phyloP scores from a whole-genome alignment of 257 asterid species.

The Solanum neorickii region DNA sequence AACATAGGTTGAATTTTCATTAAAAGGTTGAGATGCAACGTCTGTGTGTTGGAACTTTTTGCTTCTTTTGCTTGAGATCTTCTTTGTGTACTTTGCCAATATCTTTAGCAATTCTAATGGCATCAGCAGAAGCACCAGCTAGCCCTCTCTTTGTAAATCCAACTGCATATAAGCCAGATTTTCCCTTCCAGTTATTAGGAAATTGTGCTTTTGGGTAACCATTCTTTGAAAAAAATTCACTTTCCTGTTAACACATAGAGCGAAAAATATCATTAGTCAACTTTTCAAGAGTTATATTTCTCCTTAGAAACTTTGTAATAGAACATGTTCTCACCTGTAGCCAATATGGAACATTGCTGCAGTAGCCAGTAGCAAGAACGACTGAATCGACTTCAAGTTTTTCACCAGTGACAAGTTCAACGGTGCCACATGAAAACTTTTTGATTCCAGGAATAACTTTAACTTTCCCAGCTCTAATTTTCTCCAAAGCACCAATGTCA shows the following conservation, averaged over 20 bases:
- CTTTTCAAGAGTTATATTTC: not conserved
- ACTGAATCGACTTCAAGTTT: slow-evolving; percentile 35
- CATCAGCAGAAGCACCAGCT: slow-evolving; percentile 54
- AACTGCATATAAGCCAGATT: slow-evolving; percentile 45
- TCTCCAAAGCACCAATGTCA: slow-evolving; percentile 52
- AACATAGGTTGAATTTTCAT: slow-evolving; percentile 27
- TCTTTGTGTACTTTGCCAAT: slow-evolving; percentile 44
- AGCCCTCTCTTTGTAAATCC: slow-evolving; percentile 71
- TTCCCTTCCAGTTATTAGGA: slow-evolving; percentile 65
- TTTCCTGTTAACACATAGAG: slow-evolving; percentile 19
- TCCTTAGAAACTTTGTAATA: not conserved
- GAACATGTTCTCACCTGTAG: slow-evolving; percentile 24
- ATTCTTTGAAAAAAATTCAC: slow-evolving; percentile 33
- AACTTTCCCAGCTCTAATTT: slow-evolving; percentile 43
- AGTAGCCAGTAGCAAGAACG: slow-evolving; percentile 53
- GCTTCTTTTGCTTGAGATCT: slow-evolving; percentile 39
- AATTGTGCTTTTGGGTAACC: slow-evolving; percentile 52
- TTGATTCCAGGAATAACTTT: slow-evolving; percentile 43
- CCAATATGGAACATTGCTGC: slow-evolving; percentile 67
- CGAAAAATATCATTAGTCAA: not conserved
- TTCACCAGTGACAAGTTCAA: slow-evolving; percentile 39
- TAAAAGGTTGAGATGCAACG: slow-evolving; percentile 48
- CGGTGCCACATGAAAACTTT: slow-evolving; percentile 15
- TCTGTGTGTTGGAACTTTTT: slow-evolving; percentile 34
- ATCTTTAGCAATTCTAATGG: slow-evolving; percentile 41